A percentile compares a stretch with the other conserved stretches of the same genome.
Evolutionary conservation across 139 green algal genomes (phyloP).

Genomic region (Volvox reticuliferus): DNA sequence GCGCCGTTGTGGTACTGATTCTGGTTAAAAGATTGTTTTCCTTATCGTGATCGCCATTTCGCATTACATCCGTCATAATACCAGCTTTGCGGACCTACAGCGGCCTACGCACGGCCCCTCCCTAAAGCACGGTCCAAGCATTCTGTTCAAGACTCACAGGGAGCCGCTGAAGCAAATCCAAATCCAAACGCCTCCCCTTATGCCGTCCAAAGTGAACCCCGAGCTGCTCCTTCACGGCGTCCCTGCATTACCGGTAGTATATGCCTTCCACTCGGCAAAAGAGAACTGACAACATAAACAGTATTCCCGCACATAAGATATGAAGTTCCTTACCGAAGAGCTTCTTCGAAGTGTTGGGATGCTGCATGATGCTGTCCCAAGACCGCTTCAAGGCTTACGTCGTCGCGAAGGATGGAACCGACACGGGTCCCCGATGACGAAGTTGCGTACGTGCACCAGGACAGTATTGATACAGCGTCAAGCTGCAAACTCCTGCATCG

Average conservation of each 20-base stretch:
- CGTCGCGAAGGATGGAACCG: not conserved
- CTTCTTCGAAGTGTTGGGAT: not conserved
- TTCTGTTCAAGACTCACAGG: not conserved
- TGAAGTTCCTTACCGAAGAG: not conserved
- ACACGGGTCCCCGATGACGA: not conserved
- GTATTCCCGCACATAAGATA: not conserved
- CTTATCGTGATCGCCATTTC: too few species aligned
- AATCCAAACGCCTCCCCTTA: not conserved
- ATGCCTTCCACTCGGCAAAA: not conserved
- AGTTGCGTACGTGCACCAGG: not conserved
- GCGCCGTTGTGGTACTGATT: too few species aligned
- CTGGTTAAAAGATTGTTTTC: too few species aligned
- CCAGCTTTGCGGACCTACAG: too few species aligned
- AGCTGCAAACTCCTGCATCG: not conserved
- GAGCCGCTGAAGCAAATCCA: not conserved
- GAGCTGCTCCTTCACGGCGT: not conserved
- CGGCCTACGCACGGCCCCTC: too few species aligned
- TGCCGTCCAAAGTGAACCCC: not conserved
- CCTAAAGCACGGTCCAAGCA: too few species aligned
- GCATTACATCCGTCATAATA: too few species aligned
- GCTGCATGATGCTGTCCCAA: not conserved
- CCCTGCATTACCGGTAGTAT: not conserved
- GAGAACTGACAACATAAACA: too few species aligned
- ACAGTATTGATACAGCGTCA: not conserved
- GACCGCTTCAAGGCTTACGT: not conserved